Conservation (phyloP, 768 basidiomycete species). For the Suillus variegatus region DNA sequence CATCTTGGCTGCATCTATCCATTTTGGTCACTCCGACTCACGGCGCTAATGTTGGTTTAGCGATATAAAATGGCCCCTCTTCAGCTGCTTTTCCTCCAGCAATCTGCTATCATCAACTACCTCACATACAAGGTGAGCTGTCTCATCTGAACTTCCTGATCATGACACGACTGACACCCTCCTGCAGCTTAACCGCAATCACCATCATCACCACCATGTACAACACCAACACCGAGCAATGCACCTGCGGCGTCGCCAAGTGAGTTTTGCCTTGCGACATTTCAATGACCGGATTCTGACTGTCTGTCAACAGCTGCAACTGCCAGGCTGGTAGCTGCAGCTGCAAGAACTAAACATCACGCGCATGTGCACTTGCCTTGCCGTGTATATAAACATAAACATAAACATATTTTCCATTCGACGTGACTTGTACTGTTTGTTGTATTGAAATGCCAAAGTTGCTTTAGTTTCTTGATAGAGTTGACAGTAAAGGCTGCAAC, state of each 20-base stretch:
- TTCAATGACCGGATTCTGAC: background rate
- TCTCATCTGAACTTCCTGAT: background rate
- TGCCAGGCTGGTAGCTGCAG: slow-evolving; percentile 8
- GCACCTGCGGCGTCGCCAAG: slow-evolving; percentile 2
- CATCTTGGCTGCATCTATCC: background rate
- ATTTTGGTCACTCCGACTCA: background rate
- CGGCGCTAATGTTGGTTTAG: background rate
- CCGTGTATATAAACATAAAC: background rate
- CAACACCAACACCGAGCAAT: slow-evolving; percentile 4
- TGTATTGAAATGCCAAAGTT: background rate
- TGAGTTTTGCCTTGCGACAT: background rate
- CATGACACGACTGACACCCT: background rate
- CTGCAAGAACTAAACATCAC: slow-evolving; percentile 2
- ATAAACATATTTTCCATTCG: background rate
- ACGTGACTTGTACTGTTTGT: background rate
- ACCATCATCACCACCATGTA: background rate
- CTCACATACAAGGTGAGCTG: background rate
- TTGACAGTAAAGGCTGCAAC: background rate
- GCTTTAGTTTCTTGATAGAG: background rate
- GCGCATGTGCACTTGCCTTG: background rate
- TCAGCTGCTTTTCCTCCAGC: background rate
- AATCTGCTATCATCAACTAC: background rate
- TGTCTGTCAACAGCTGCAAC: slow-evolving; percentile 7
- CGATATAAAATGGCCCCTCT: slow-evolving; percentile 2
- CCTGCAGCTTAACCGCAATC: background rate